Conservation (phyloP, 768 basidiomycete species). For the Podaxis rugospora region DNA sequence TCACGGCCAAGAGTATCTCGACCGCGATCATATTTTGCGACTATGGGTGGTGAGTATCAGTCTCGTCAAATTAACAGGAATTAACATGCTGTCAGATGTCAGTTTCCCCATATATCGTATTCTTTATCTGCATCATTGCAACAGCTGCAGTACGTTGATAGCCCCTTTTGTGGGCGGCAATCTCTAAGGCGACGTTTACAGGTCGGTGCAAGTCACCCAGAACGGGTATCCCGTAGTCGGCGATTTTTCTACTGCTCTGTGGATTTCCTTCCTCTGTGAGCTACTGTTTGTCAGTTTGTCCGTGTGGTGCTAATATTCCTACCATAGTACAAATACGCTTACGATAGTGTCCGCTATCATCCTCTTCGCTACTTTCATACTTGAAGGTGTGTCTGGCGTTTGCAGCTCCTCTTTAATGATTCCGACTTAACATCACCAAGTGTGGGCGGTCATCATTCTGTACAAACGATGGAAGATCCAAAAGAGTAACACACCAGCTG, state of each 20-base stretch:
- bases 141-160: conserved; percentile 33
- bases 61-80: neutral
- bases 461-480: conserved; percentile 27
- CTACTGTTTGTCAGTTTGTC: neutral
- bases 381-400: conserved; percentile 28
- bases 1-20: conserved; percentile 24
- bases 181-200: conserved; percentile 12
- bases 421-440: conserved; percentile 19
- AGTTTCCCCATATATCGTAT: conserved; percentile 35
- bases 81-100: conserved; percentile 30
- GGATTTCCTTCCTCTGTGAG: conserved; percentile 31
- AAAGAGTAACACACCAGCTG: conserved; percentile 16
- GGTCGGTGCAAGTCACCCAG: conserved; percentile 34
- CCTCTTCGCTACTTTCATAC: conserved; percentile 31
- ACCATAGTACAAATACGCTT: conserved; percentile 36
- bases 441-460: conserved; percentile 35
- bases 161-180: neutral
- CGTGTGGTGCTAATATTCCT: neutral
- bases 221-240: conserved; percentile 37
- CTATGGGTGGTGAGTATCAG: conserved; percentile 32
- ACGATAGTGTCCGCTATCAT: conserved; percentile 34
- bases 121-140: conserved; percentile 30
- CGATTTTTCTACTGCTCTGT: conserved; percentile 52
- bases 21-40: conserved; percentile 29
- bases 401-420: neutral